phyloP scores from a whole-genome alignment of 495 filamentous ascomycete species.

The Lasiosphaeris hirsuta region DNA sequence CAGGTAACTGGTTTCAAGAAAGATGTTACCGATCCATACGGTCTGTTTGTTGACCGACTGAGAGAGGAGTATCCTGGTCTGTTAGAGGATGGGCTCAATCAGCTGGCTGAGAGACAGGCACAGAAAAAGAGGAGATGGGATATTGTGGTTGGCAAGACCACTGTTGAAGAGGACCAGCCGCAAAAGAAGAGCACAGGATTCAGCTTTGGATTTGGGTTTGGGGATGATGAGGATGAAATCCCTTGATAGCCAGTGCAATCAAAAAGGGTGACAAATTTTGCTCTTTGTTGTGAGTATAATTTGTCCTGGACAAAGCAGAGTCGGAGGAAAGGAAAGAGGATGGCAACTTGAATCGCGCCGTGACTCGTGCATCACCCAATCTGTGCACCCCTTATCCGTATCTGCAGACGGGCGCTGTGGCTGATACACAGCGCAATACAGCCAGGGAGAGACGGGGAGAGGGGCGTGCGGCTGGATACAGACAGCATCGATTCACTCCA shows the following conservation, averaged over 20 bases:
- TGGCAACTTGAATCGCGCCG: too few relatives aligned
- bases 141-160: conserved; percentile 55
- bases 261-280: too few relatives aligned
- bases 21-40: conserved; percentile 69
- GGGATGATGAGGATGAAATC: conserved; percentile 51
- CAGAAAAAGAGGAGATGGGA: conserved; percentile 86
- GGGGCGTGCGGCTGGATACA: too few relatives aligned
- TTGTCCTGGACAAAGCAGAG: too few relatives aligned
- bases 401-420: too few relatives aligned
- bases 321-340: too few relatives aligned
- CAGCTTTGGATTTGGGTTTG: conserved; percentile 76
- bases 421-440: too few relatives aligned
- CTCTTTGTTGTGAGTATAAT: too few relatives aligned
- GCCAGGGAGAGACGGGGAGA: too few relatives aligned
- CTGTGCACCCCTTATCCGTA: too few relatives aligned
- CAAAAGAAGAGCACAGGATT: conserved; percentile 56
- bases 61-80: conserved; percentile 59
- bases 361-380: too few relatives aligned
- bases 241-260: conserved; percentile 17
- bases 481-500: too few relatives aligned
- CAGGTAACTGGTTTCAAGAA: conserved; percentile 84
- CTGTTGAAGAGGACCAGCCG: conserved; percentile 33
- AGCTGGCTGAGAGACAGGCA: conserved; percentile 58
- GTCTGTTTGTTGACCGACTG: conserved; percentile 71
- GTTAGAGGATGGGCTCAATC: conserved; percentile 58